Base-by-base conservation (phyloP, 2,329 filamentous ascomycete genomes). In the Didymella pomorum region DNA sequence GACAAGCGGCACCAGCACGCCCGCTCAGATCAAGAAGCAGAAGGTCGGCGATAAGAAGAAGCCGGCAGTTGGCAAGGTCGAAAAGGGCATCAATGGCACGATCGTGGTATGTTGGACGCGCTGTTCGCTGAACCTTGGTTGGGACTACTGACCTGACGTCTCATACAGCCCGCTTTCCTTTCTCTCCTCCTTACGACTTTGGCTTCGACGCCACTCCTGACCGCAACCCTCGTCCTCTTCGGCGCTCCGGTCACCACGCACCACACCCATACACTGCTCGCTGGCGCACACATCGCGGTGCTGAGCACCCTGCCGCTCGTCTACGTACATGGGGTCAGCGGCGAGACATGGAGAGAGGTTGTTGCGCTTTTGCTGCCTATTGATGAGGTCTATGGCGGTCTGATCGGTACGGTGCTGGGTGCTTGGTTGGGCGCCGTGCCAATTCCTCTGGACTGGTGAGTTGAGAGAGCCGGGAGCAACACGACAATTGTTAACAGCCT, bases 371-470 rank as follows among this genome's bases (percentile, higher is more conserved):
- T 87, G 47, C 80, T 88, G 18, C 92, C 93, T 0, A 80, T 95
- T 21, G 95, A 98, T 76, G 90, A 93, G 73, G 87, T 91, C 0
- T 95, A 92, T 79, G 94, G 93, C 2, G 92, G 87, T 1, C 83
- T 92, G 10, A 77, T 93, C n/a, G 95, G 95, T 5, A 88, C 87
- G 0, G 80, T 89, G 25, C 70, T 94, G 1, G 95, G 95, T 6
- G 92, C 92, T 39, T 98, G 95, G 95, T 80, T 97, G 41, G 95
- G 95, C 3, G 95, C 95, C 8, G 87, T 98, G 52, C 95, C 96
- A 0, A 98, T 99, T 68, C 95, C 95, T 2, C 81, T 99, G 66
- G 95, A 99, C 76, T 98, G 94, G 94, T 85, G 62, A 67, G 80
- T 78, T 31, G 10, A 41, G 1, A 2, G 0, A 16, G 45, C 45